These are phyloP conservation scores for Trichocladium uniseriatum DNA, from an alignment of 495 filamentous ascomycete species.

Conservation along the genomic window DNA sequence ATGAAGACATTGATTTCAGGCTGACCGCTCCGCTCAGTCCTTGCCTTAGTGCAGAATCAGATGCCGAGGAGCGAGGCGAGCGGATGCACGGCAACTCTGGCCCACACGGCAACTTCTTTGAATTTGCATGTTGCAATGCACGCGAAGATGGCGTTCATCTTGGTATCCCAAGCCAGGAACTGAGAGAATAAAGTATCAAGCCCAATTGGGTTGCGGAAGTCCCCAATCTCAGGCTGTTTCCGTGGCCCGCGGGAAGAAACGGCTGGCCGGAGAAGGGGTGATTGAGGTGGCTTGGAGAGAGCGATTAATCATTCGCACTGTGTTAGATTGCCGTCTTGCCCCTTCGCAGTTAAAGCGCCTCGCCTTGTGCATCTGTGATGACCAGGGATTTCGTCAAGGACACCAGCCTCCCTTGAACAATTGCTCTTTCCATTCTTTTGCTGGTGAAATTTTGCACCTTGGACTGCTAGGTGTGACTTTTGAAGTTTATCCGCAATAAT, in stretches of 20 bases:
- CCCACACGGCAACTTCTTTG: too few species aligned
- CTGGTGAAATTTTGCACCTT: background rate
- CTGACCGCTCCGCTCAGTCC: too few species aligned
- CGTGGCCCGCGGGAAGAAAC: background rate
- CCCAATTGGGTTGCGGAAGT: background rate
- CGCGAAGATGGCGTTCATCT: too few species aligned
- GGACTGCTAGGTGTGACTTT: background rate
- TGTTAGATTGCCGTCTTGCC: background rate
- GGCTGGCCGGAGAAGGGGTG: conserved; percentile 1
- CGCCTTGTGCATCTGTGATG: conserved; percentile 8
- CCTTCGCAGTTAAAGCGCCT: background rate
- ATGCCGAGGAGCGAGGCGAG: background rate
- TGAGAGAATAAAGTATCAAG: too few species aligned
- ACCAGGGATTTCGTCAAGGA: conserved; percentile 19
- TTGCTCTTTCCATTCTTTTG: conserved; percentile 2
- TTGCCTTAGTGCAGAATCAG: too few species aligned
- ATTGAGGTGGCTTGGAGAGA: background rate
- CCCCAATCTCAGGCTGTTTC: background rate
- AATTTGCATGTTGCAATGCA: background rate
- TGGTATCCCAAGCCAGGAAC: too few species aligned
- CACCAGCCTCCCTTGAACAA: conserved; percentile 11
- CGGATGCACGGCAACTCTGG: background rate
- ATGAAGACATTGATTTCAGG: too few species aligned
- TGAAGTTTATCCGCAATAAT: background rate
- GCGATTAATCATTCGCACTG: background rate